Percentiles rank a stretch among this genome's conserved stretches.
Conservation (phyloP, 108 stramenopile genomes). For the Poteriospumella lacustris region DNA sequence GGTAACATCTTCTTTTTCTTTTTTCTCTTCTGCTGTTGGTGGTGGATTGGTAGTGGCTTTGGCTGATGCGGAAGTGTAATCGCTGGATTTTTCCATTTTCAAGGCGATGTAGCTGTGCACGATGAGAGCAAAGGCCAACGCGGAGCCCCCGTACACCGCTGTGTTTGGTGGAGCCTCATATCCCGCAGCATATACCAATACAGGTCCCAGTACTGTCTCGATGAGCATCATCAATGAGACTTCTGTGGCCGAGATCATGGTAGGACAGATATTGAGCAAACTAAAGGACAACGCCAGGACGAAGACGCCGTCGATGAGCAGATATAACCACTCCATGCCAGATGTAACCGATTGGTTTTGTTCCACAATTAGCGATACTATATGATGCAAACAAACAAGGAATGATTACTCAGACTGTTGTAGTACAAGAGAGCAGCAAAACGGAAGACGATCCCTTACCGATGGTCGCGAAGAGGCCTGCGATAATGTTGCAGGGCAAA, state of each 20-base stretch:
- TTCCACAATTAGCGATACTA: background rate
- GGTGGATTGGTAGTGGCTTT: no score
- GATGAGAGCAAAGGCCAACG: background rate
- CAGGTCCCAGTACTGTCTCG: constrained; percentile 2
- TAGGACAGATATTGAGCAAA: constrained; percentile 9
- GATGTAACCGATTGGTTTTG: background rate
- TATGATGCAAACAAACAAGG: no score
- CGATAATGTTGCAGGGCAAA: background rate
- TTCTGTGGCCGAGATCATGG: constrained; percentile 1
- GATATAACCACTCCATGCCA: background rate
- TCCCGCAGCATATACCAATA: background rate
- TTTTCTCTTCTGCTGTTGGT: no score
- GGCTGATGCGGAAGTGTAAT: no score
- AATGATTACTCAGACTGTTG: no score
- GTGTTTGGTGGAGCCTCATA: constrained; percentile 8
- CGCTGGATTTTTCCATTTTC: no score
- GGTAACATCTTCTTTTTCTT: no score
- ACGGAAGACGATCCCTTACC: no score
- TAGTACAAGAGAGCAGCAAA: no score
- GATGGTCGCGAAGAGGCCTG: background rate
- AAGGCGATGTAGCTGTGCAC: no score
- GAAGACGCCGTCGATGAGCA: background rate
- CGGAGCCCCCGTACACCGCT: background rate
- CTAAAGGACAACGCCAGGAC: background rate
- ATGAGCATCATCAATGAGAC: background rate